These are phyloP conservation scores for Trametes hirsuta DNA, from an alignment of 1,284 basidiomycete species.

Conservation along the genomic window DNA sequence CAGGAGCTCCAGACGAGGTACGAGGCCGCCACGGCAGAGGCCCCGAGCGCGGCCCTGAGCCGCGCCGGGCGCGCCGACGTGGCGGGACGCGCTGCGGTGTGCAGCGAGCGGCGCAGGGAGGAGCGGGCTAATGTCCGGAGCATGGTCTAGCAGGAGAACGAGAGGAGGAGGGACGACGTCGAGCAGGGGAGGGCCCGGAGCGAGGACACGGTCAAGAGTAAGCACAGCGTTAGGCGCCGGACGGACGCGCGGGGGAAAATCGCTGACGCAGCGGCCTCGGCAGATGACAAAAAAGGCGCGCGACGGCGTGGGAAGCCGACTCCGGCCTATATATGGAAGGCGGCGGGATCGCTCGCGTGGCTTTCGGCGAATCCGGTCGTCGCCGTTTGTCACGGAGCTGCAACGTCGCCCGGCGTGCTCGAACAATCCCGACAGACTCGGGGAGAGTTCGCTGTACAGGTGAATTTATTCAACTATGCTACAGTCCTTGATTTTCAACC, in stretches of 20 bases:
- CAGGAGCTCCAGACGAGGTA: constrained; percentile 46
- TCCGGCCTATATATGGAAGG: not conserved
- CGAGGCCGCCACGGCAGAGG: constrained; percentile 47
- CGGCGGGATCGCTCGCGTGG: not conserved
- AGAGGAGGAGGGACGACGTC: not conserved
- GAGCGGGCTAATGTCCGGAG: constrained; percentile 38
- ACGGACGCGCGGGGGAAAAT: constrained; percentile 4
- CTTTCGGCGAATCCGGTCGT: no score
- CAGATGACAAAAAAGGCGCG: constrained; percentile 13
- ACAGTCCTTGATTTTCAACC: not conserved
- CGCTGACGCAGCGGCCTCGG: constrained; percentile 23
- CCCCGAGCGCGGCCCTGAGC: constrained; percentile 43
- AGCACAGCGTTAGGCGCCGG: constrained; percentile 11
- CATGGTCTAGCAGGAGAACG: constrained; percentile 32
- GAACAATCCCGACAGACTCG: no score
- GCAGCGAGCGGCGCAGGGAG: constrained; percentile 49
- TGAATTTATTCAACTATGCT: not conserved
- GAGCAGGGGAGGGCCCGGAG: not conserved
- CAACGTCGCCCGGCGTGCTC: no score
- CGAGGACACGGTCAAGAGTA: constrained; percentile 7
- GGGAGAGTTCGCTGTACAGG: no score
- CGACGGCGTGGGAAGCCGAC: constrained; percentile 18
- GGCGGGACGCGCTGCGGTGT: constrained; percentile 39
- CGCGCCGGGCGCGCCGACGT: constrained; percentile 32
- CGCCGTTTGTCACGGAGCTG: no score